Conservation (phyloP, 140 eudicot species). For the Flaveria floridana region DNA sequence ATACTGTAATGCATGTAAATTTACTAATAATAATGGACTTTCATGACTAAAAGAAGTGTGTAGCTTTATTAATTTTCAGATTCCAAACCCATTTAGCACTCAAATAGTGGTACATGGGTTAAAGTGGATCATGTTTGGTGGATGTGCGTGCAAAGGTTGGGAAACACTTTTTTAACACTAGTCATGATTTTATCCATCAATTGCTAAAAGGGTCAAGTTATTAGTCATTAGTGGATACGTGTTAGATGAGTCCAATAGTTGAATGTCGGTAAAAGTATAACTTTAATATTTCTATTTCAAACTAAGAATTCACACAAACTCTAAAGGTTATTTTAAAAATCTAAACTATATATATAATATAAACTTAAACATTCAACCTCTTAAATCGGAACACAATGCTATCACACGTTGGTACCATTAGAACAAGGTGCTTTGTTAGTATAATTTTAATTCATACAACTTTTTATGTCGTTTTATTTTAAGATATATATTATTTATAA, state of each 20-base stretch:
- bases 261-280: not conserved
- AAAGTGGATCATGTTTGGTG: constrained; percentile 36
- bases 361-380: too few species aligned
- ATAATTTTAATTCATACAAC: not conserved
- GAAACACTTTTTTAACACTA: constrained; percentile 12
- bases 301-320: too few species aligned
- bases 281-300: not conserved
- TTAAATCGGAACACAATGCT: too few species aligned
- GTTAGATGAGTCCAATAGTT: not conserved
- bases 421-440: too few species aligned
- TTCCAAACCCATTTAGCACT: constrained; percentile 31
- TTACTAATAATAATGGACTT: too few species aligned
- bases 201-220: constrained; percentile 18
- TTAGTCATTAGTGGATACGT: not conserved
- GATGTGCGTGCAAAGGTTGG: constrained; percentile 31
- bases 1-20: too few species aligned
- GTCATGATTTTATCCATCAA: constrained; percentile 29
- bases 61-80: constrained; percentile 32
- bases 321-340: too few species aligned
- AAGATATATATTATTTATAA: not conserved
- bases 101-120: constrained; percentile 28
- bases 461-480: not conserved
- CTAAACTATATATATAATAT: too few species aligned
- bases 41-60: too few species aligned
- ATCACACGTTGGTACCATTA: too few species aligned